Base-by-base conservation (phyloP, 495 filamentous ascomycete genomes). In the Tuber umbilicatum region DNA sequence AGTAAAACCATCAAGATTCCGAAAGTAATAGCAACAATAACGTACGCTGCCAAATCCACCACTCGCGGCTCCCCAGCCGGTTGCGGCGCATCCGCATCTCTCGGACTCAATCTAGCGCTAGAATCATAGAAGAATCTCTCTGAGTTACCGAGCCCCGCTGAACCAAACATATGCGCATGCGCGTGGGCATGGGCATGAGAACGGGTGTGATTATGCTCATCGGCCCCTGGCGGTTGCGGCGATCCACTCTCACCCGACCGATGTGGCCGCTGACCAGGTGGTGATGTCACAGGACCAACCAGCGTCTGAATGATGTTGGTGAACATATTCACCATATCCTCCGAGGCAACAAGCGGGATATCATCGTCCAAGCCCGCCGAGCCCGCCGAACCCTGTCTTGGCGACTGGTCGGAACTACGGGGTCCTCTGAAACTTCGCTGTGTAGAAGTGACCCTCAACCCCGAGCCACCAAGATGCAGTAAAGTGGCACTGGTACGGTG, bases 381-480 rank as follows among this genome's bases (percentile, higher is more conserved):
- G 47, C 10, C 72, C 39, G 67, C 73, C 27, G 27, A 45, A 55
- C 10, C 74, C 73, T 43, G 70, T 27, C n/a, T 69, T 73, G n/a
- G 69, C 70, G 38, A 40, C 23, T 16, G 47, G 47, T 55, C 69
- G 73, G 68, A 50, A 41, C 40, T 47, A 41, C 35, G 55, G 16
- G 64, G 74, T 9, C 80, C 73, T 43, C 75, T 79, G 75, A 75
- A 78, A n/a, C 45, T 77, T 39, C 71, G 79, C 64, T 76, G 70
- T 9, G 75, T 71, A 37, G 76, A 70, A 40, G 79, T 75, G 68
- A 83, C 71, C 70, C 75, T 82, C 47, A 78, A 71, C 55, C 80
- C 78, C 10, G 85, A 85, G 37, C 82, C 83, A 35, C 83, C 75
- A 35, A 80, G 43, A 40, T 41, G 74, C 37, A 81, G 7, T 21